These are phyloP conservation scores for Geotrichum carabidarum DNA, from an alignment of 1,139 yeast species.

Conservation along the genomic window DNA sequence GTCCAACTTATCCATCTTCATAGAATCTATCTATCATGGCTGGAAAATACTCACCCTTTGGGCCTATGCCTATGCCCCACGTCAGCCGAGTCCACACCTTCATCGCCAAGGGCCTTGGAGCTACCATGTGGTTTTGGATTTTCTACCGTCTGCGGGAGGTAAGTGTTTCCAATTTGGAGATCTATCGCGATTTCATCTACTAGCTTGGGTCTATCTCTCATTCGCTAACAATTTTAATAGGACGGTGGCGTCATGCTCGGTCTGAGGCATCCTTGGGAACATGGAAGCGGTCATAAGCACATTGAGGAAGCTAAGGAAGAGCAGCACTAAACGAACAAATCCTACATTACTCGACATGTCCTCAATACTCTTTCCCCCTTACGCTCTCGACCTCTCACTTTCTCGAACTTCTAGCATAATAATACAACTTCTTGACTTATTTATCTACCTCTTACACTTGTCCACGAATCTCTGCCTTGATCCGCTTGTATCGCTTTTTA, in stretches of 20 bases:
- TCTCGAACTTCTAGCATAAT: constrained; percentile 1
- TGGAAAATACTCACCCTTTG: constrained; percentile 20
- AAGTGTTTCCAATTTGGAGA: constrained; percentile 18
- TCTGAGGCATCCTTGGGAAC: constrained; percentile 44
- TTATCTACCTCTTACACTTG: constrained; percentile 1
- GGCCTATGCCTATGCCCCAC: constrained; percentile 38
- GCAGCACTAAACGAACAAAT: constrained; percentile 6
- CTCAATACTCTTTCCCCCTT: background rate
- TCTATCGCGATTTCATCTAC: background rate
- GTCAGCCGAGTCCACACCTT: constrained; percentile 44
- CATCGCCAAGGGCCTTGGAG: constrained; percentile 64
- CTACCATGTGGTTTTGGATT: constrained; percentile 84
- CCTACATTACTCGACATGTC: background rate
- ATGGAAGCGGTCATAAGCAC: constrained; percentile 28
- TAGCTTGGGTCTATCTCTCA: background rate
- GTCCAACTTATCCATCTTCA: background rate
- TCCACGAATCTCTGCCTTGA: constrained; percentile 8
- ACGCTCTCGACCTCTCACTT: background rate
- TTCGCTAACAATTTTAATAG: constrained; percentile 19
- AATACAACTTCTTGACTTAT: background rate
- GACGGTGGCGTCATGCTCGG: constrained; percentile 42
- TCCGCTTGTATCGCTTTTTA: constrained; percentile 19
- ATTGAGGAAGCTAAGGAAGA: constrained; percentile 16
- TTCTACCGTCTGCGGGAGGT: constrained; percentile 71
- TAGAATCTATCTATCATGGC: constrained; percentile 5